Evolutionary conservation across 2,329 filamentous ascomycete species (phyloP).

Genomic region (Teratosphaeria epicoccoides): DNA sequence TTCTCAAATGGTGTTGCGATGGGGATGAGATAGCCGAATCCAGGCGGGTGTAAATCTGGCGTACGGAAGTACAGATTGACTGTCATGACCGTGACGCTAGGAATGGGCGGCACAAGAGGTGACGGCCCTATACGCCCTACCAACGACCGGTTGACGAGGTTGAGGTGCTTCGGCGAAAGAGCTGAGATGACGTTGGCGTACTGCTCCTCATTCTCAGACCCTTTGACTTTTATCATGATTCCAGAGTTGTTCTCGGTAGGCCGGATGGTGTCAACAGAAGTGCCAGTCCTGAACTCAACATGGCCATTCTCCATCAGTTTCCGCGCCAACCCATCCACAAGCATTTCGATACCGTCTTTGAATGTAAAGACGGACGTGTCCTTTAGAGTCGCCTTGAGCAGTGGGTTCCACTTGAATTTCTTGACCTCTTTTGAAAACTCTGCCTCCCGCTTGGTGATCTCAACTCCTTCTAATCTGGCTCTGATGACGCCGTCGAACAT

Average conservation of each 20-base stretch:
- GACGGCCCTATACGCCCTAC: slow-evolving; percentile 22
- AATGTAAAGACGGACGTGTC: slow-evolving; percentile 34
- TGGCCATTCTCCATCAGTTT: slow-evolving; percentile 28
- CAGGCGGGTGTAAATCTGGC: slow-evolving; percentile 53
- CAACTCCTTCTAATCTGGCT: slow-evolving; percentile 21
- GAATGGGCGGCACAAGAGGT: slow-evolving; percentile 52
- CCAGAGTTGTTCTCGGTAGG: slow-evolving; percentile 16
- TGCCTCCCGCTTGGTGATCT: slow-evolving; percentile 26
- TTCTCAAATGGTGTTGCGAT: slow-evolving; percentile 56
- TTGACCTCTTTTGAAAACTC: slow-evolving; percentile 23
- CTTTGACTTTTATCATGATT: slow-evolving; percentile 25
- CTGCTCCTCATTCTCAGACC: slow-evolving; percentile 8
- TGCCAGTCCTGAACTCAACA: slow-evolving; percentile 30
- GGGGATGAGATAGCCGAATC: slow-evolving; percentile 89
- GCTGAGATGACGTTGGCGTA: slow-evolving; percentile 55
- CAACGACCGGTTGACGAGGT: slow-evolving; percentile 7
- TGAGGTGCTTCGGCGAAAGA: slow-evolving; percentile 35
- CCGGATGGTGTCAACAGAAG: slow-evolving; percentile 38
- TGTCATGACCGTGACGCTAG: slow-evolving; percentile 65
- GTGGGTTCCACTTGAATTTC: slow-evolving; percentile 24
- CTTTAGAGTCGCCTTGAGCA: slow-evolving; percentile 24
- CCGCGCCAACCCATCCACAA: slow-evolving; percentile 28
- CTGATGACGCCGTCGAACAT: slow-evolving; percentile 26
- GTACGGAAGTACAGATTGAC: slow-evolving; percentile 78
- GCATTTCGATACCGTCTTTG: slow-evolving; percentile 32